A percentile compares a stretch with the other conserved stretches of the same genome.
These are phyloP conservation scores for Geotrichum phurueaensis DNA, from an alignment of 1,139 yeast species.

Conservation along the genomic window DNA sequence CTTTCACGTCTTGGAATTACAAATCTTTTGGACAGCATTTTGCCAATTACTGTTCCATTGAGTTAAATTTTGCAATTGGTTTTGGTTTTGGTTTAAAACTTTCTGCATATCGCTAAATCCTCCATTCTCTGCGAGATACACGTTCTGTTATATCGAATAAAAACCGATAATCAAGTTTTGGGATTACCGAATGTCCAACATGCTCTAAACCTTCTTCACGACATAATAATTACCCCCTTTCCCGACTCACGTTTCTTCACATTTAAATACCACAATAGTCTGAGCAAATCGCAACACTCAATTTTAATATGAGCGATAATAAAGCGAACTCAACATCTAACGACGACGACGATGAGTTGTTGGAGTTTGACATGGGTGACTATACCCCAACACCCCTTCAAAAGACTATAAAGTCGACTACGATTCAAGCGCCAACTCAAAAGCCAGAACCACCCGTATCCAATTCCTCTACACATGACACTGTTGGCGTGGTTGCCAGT, in stretches of 20 bases:
- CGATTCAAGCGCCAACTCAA: not conserved
- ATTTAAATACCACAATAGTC: not conserved
- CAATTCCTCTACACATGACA: not conserved
- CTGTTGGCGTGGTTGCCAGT: not conserved
- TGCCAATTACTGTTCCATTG: not conserved
- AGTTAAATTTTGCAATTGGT: not conserved
- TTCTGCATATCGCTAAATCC: not conserved
- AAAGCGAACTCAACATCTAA: not conserved
- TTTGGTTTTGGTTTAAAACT: not conserved
- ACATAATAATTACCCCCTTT: not conserved
- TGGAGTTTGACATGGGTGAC: constrained; percentile 17
- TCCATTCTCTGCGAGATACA: not conserved
- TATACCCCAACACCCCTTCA: not conserved
- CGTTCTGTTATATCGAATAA: not conserved
- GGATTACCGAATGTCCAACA: not conserved
- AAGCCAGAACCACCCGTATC: not conserved
- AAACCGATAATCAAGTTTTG: not conserved
- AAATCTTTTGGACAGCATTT: not conserved
- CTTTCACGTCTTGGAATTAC: not conserved
- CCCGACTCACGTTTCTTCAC: not conserved
- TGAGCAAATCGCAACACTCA: not conserved
- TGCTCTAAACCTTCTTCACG: not conserved
- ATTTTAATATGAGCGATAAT: not conserved
- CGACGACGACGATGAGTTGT: constrained; percentile 16
- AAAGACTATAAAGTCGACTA: not conserved